These are phyloP conservation scores for Tulasnella sp. DNA, from an alignment of 768 basidiomycete species.

Conservation along the genomic window DNA sequence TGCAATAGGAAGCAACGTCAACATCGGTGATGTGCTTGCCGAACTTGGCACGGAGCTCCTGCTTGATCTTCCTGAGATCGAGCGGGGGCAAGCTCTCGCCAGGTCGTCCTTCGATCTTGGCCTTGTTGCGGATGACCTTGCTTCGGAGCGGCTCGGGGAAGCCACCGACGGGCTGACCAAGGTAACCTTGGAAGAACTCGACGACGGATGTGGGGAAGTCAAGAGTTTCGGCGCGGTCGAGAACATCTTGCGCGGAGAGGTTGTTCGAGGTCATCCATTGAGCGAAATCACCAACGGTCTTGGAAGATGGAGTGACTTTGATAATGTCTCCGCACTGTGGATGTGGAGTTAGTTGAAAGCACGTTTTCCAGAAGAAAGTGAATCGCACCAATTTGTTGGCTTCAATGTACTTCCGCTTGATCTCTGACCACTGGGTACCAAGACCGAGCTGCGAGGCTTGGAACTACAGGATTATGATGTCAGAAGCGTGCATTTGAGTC, in stretches of 20 bases:
- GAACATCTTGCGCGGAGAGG: constrained; percentile 73
- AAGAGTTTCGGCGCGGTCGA: constrained; percentile 74
- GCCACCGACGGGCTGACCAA: constrained; percentile 94
- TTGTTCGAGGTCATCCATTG: constrained; percentile 99
- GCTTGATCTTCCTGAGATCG: constrained; percentile 94
- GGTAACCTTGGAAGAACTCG: constrained; percentile 99
- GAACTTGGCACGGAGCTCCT: constrained; percentile 83
- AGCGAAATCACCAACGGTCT: constrained; percentile 98
- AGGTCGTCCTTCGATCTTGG: constrained; percentile 87
- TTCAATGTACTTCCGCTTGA: constrained; percentile 98
- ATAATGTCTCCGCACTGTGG: constrained; percentile 88
- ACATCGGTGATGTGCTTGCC: constrained; percentile 89
- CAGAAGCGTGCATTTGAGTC: background rate
- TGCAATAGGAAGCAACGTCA: constrained; percentile 91
- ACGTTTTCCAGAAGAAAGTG: background rate
- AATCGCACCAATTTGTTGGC: constrained; percentile 78
- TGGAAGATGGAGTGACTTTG: constrained; percentile 99
- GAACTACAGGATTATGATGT: constrained; percentile 45
- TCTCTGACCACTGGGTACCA: constrained; percentile 95
- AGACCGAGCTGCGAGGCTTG: constrained; percentile 96
- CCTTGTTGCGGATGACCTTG: constrained; percentile 85
- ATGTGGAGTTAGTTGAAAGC: background rate
- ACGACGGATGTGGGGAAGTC: constrained; percentile 97
- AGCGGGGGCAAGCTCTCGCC: constrained; percentile 78
- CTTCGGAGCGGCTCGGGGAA: constrained; percentile 96